phyloP scores from a whole-genome alignment of 1,284 basidiomycete genomes.

The Leccinum ponderosum region DNA sequence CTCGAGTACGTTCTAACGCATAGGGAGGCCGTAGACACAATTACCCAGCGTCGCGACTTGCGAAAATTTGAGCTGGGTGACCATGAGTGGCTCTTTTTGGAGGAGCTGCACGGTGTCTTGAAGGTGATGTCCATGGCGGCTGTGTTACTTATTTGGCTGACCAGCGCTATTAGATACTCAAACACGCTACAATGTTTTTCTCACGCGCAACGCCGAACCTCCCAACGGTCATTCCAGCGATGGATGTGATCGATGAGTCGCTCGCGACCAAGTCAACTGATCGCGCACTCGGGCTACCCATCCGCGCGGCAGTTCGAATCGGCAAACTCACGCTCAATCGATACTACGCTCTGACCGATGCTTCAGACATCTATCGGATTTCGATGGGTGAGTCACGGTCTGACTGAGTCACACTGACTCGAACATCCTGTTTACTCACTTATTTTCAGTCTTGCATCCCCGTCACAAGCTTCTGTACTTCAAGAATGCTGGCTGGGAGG shows the following conservation, averaged over 20 bases:
- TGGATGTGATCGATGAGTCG: conserved; percentile 27
- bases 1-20: not conserved
- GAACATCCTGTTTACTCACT: not conserved
- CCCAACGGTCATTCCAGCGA: conserved; percentile 29
- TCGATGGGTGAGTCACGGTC: conserved; percentile 4
- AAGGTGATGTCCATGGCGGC: no score
- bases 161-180: conserved; percentile 19
- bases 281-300: conserved; percentile 3
- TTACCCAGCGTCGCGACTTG: no score
- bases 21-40: no score
- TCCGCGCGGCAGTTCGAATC: conserved; percentile 17
- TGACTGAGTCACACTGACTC: no score
- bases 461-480: conserved; percentile 26
- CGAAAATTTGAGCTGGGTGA: no score
- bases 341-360: conserved; percentile 31
- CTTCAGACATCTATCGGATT: conserved; percentile 15
- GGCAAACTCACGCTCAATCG: conserved; percentile 28
- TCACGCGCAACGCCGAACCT: conserved; percentile 21
- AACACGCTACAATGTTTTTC: conserved; percentile 30
- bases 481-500: conserved; percentile 13
- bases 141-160: no score
- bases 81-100: no score
- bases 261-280: conserved; percentile 16
- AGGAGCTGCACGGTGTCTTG: no score
- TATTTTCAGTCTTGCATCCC: conserved; percentile 22